phyloP scores from a whole-genome alignment of 2,329 filamentous ascomycete genomes.

The Ascochyta clinopodiicola region DNA sequence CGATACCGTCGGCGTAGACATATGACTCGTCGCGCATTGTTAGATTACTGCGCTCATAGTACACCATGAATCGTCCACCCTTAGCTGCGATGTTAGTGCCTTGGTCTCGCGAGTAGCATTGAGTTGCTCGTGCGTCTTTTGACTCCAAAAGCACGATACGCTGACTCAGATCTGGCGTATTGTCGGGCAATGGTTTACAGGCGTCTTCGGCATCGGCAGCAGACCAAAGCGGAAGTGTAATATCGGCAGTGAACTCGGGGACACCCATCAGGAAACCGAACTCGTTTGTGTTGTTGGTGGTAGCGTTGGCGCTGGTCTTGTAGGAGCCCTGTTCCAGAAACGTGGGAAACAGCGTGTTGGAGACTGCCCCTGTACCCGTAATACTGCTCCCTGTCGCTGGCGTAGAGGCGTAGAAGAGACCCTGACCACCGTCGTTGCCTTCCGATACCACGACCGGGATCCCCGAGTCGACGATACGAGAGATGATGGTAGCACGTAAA shows the following conservation, averaged over 20 bases:
- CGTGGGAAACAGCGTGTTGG: slow-evolving; percentile 44
- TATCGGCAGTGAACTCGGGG: slow-evolving; percentile 30
- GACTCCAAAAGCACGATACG: slow-evolving; percentile 56
- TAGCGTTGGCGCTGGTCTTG: slow-evolving; percentile 42
- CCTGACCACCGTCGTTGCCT: slow-evolving; percentile 59
- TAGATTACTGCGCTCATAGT: slow-evolving; percentile 19
- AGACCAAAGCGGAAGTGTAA: slow-evolving; percentile 36
- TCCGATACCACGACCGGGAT: slow-evolving; percentile 60
- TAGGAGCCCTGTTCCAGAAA: slow-evolving; percentile 31
- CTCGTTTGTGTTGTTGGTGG: slow-evolving; percentile 26
- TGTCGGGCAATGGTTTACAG: slow-evolving; percentile 60
- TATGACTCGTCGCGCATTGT: slow-evolving; percentile 25
- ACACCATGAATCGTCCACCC: slow-evolving; percentile 61
- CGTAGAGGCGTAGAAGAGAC: slow-evolving; percentile 56
- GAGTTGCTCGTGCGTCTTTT: slow-evolving; percentile 17
- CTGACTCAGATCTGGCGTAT: slow-evolving; percentile 60
- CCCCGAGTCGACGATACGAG: slow-evolving; percentile 54
- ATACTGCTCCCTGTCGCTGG: slow-evolving; percentile 54
- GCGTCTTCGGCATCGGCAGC: slow-evolving; percentile 57
- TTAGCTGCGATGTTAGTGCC: slow-evolving; percentile 48
- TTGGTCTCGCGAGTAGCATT: slow-evolving; percentile 25
- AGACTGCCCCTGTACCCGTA: slow-evolving; percentile 55
- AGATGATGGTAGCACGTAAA: slow-evolving; percentile 51
- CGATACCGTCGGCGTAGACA: slow-evolving; percentile 23
- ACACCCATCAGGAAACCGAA: slow-evolving; percentile 47